Base-by-base conservation (phyloP, 202 grass and related monocot genomes). In the Eragrostis tef region DNA sequence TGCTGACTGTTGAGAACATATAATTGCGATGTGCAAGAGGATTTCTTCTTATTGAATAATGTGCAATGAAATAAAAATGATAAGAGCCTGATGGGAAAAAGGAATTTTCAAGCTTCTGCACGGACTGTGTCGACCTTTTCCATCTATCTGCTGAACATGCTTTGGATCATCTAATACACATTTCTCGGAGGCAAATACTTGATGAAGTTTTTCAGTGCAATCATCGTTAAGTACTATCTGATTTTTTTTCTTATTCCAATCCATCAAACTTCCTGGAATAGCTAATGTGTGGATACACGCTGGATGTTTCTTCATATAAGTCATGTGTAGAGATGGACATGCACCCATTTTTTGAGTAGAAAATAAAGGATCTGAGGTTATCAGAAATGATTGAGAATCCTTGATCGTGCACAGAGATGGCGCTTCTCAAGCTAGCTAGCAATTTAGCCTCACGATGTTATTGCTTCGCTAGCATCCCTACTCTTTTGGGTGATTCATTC, bases 21-120 rank as follows among this genome's bases (percentile, higher is more conserved):
- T 39, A 50, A 39, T 57, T 79, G 21, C 2, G 9, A 44, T 22
- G 24, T 68, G 42, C 8, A 73, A 15, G 59, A 79, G 13, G 54
- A 5, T 75, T 75, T 75, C 44, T n/a, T 16, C 44, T 67, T 22
- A 62, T 77, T 65, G 60, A 42, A 56, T 64, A 21, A 4, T 66
- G 20, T 73, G 47, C 48, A 77, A n/a, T n/a, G n/a, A n/a, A n/a
- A n/a, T 34, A 46, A 34, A 21, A 49, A 62, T 56, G 8, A 17
- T 24, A 39, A 29, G 17, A 24, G 7, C 57, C 39, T 26, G 5
- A 46, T 74, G 64, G 64, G 44, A 10, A 39, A 43, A 69, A 57
- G 34, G 26, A 73, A 34, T 60, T 27, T 51, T 67, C 74, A 27
- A 50, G 80, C 11, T 73, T 29, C 3, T 0, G 7, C 21, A 44